Conservation (phyloP, 1,139 yeast species). For the Suhomyces maxii region DNA sequence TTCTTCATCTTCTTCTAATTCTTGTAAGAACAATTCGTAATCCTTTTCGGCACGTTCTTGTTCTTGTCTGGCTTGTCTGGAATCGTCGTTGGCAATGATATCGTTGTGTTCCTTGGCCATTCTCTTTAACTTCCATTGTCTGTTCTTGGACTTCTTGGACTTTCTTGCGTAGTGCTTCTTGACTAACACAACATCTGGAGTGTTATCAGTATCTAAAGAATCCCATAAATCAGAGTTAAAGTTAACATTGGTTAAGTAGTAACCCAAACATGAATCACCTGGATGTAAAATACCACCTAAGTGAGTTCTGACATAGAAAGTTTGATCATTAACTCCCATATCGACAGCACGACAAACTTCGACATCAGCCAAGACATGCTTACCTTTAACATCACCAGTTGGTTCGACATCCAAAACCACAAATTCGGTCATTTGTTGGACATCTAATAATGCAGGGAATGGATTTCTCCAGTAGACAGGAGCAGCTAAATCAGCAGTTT, state of each 20-base stretch:
- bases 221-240: slow-evolving; percentile 89
- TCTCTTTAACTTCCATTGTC: slow-evolving; percentile 95
- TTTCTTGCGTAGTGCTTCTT: slow-evolving; percentile 89
- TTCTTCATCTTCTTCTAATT: slow-evolving; percentile 95
- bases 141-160: slow-evolving; percentile 71
- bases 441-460: slow-evolving; percentile 75
- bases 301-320: slow-evolving; percentile 82
- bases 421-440: slow-evolving; percentile 80
- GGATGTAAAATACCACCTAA: slow-evolving; percentile 93
- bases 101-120: slow-evolving; percentile 96
- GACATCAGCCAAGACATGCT: slow-evolving; percentile 82
- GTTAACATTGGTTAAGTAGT: slow-evolving; percentile 78
- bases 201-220: slow-evolving; percentile 54
- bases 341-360: slow-evolving; percentile 86
- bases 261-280: slow-evolving; percentile 94
- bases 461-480: slow-evolving; percentile 86
- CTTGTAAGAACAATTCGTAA: slow-evolving; percentile 93
- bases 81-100: slow-evolving; percentile 73
- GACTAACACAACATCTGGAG: slow-evolving; percentile 89
- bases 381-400: slow-evolving; percentile 80
- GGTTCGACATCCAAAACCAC: slow-evolving; percentile 93
- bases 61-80: slow-evolving; percentile 82
- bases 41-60: slow-evolving; percentile 92
- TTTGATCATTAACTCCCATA: slow-evolving; percentile 79
- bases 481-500: slow-evolving; percentile 75